Conservation (phyloP, 192 early-diverging fungal genomes). For the Dimargaris cristalligena region DNA sequence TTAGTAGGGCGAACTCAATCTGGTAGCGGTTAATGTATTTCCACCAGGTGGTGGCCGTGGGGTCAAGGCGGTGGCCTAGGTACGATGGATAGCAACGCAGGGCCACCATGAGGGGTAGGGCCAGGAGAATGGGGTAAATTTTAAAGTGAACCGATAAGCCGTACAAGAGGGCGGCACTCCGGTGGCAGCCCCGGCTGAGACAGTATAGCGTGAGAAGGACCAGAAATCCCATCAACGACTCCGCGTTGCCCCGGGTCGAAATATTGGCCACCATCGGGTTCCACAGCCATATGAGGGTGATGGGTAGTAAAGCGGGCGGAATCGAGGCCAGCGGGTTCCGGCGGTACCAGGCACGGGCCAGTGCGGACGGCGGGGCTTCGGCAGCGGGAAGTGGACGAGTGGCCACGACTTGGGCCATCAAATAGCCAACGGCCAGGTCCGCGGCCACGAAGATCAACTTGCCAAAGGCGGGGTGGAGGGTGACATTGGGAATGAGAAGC, state of each 20-base stretch:
- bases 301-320: neutral
- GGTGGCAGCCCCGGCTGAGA: slow-evolving; percentile 33
- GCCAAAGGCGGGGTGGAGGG: slow-evolving; percentile 57
- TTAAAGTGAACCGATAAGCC: slow-evolving; percentile 93
- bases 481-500: slow-evolving; percentile 70
- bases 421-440: slow-evolving; percentile 59
- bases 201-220: slow-evolving; percentile 59
- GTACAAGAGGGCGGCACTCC: slow-evolving; percentile 45
- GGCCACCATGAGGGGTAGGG: slow-evolving; percentile 58
- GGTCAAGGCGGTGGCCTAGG: neutral
- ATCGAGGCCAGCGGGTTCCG: neutral
- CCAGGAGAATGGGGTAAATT: slow-evolving; percentile 94
- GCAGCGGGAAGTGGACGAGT: slow-evolving; percentile 16
- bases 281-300: slow-evolving; percentile 53
- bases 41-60: slow-evolving; percentile 19
- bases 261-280: slow-evolving; percentile 96
- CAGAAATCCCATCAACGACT: slow-evolving; percentile 66
- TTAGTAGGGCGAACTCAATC: slow-evolving; percentile 40
- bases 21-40: slow-evolving; percentile 33
- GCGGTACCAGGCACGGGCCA: neutral
- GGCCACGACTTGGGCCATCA: slow-evolving; percentile 31
- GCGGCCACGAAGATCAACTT: slow-evolving; percentile 81
- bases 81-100: slow-evolving; percentile 18
- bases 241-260: slow-evolving; percentile 86
- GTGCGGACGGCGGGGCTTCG: neutral